Evolutionary conservation across 257 asterid genomes (phyloP), one percentile per base, ranked within the genome.

Genomic region (Scutellaria minor): DNA sequence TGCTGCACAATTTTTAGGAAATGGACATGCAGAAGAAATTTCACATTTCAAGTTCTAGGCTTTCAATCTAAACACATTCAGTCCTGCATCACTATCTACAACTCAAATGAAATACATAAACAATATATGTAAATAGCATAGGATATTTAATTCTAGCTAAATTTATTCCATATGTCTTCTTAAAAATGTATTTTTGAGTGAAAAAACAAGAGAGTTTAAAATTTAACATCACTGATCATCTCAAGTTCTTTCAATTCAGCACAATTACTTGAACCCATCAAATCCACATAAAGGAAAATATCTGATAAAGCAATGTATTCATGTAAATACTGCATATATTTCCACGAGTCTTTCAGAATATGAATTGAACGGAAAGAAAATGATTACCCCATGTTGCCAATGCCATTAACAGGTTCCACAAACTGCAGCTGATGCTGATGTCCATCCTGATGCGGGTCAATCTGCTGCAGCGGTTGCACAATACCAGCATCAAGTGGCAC

Each of bases 341-440:
- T 60, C 15, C 27, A 67, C 14, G 11, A 54, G n/a, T 52, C 61
- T 24, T 9, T 10, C 41, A 35, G 67, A 50, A 18, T 47, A 51
- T 27, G 15, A 66, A 20, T 13, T 52, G 54, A 56, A 78, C 37
- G 14, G 48, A 61, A 57, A 72, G 52, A 46, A 54, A 61, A 47
- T 52, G 46, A 79, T 60, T 88, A 91, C 96, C 98, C 98, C 42
- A 87, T 77, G 75, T 85, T 89, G 56, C 84, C 90, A 56, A 89
- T 82, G 83, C 96, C 88, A 61, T 86, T 90, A 77, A 87, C 83
- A 6, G 93, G 88, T 70, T 93, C 98, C 75, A 91, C 84, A 81
- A 86, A 91, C 88, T 91, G 96, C 83, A 89, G 75, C 42, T 93
- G 97, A 83, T 86, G 96, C 78, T 75, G 83, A 53, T 74, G 91